Evolutionary conservation across 2,329 filamentous ascomycete genomes (phyloP).

Genomic region (Harringtonia lauricola): DNA sequence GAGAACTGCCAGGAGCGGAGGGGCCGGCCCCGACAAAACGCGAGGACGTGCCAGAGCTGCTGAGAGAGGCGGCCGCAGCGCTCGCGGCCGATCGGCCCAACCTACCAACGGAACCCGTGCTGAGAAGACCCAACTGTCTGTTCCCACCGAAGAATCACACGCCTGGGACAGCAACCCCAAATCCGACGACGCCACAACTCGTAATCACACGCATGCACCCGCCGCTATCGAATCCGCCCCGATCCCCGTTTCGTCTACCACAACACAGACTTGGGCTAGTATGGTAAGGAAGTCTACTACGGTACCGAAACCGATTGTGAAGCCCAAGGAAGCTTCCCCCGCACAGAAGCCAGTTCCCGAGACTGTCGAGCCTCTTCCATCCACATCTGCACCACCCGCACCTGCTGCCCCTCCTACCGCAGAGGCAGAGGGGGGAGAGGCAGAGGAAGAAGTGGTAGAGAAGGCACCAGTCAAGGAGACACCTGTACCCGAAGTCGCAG

Average conservation of each 20-base stretch:
- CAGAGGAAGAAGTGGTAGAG: slow-evolving; percentile 10
- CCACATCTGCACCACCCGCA: slow-evolving; percentile 17
- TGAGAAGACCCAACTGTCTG: slow-evolving; percentile 47
- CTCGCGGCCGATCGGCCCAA: slow-evolving; percentile 52
- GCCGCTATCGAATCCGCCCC: slow-evolving; percentile 21
- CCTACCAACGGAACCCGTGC: slow-evolving; percentile 50
- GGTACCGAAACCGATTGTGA: slow-evolving; percentile 18
- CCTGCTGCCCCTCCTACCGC: not conserved
- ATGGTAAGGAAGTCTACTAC: slow-evolving; percentile 57
- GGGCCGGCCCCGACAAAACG: slow-evolving; percentile 48
- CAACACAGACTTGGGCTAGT: slow-evolving; percentile 61
- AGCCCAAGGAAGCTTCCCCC: slow-evolving; percentile 14
- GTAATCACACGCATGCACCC: slow-evolving; percentile 16
- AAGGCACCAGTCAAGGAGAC: slow-evolving; percentile 21
- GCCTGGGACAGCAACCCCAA: slow-evolving; percentile 43
- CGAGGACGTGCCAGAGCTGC: slow-evolving; percentile 52
- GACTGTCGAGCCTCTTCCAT: slow-evolving; percentile 27
- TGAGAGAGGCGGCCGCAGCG: slow-evolving; percentile 49
- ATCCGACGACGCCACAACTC: slow-evolving; percentile 24
- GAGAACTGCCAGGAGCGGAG: slow-evolving; percentile 48
- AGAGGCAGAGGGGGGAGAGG: slow-evolving; percentile 22
- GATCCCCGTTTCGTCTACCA: slow-evolving; percentile 21
- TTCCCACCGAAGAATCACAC: slow-evolving; percentile 59
- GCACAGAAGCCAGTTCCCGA: slow-evolving; percentile 23
- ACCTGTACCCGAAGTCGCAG: slow-evolving; percentile 13